Evolutionary conservation across 768 basidiomycete genomes (phyloP), one percentile per base, ranked within the genome.

Genomic region (Favolaschia claudopus): DNA sequence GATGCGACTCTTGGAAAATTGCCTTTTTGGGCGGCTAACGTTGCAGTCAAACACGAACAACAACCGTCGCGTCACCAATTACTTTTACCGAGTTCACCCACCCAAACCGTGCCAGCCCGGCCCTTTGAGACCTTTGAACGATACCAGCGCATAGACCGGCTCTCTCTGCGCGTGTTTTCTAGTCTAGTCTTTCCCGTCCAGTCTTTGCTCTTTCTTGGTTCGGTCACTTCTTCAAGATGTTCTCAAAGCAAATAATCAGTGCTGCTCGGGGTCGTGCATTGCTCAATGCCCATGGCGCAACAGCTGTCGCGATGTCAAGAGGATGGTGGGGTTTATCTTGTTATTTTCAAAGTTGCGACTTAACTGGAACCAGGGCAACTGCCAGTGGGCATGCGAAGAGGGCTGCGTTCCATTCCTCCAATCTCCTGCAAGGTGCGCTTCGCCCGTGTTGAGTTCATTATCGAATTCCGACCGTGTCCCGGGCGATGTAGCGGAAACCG

Each of bases 401-500:
- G 44, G 83, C 89, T 33, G 79, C 86, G 55, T 91, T 92, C 70
- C 91, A 92, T 67, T 84, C 88, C 4, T 85, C 89, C 53, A 81
- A 79, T 66, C 82, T 91, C 53, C 70, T 92, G 65, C 81, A 89
- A 77, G 91, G 91, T 91, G 55, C 51, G 81, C 73, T n/a, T 5
- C 58, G 59, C 20, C 28, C 50, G 42, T 13, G 17, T n/a, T 44
- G 20, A 13, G 9, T 49, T 7, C 14, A 15, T n/a, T 28, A 38
- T 19, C 17, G 9, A 44, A 39, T 8, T 24, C 52, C 10, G 12
- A 56, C n/a, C 8, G 37, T 49, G 20, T 49, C 22, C 20, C 38
- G 38, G 37, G 13, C 28, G 15, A n/a, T 64, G n/a, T 61, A 91
- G 90, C 88, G 55, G 91, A 96, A 77, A 93, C 89, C 53, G 85